A percentile compares a stretch with the other conserved stretches of the same genome.
Conservation (phyloP, 345 rosid species). For the Diplotaxis tenuifolia region DNA sequence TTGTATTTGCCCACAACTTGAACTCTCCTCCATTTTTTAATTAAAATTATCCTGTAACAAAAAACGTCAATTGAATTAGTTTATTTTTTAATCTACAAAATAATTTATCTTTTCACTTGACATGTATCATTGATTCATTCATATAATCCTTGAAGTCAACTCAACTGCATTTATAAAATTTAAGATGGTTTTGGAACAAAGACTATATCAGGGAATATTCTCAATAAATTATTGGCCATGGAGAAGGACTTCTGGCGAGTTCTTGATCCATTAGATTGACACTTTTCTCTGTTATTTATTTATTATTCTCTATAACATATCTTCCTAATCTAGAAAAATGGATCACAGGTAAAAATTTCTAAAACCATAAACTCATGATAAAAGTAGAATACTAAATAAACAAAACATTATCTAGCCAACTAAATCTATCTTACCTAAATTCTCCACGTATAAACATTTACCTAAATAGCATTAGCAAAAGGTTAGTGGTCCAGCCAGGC, state of each 20-base stretch:
- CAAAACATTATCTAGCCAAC: not conserved
- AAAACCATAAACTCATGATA: not conserved
- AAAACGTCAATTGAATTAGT: not conserved
- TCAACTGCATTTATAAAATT: not conserved
- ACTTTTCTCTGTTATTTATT: not conserved
- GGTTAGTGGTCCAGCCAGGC: constrained; percentile 16
- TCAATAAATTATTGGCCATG: constrained; percentile 4
- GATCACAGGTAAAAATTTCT: not conserved
- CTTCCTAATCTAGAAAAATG: not conserved
- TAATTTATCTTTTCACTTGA: not conserved
- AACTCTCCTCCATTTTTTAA: constrained; percentile 36
- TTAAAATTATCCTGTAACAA: not conserved
- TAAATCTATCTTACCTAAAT: constrained; percentile 27
- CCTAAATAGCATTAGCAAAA: constrained; percentile 17
- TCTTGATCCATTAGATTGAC: constrained; percentile 2
- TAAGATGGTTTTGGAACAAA: not conserved
- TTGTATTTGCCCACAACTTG: constrained; percentile 2
- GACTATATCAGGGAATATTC: not conserved
- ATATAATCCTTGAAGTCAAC: not conserved
- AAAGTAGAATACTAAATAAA: not conserved
- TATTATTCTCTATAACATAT: not conserved
- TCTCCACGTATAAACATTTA: constrained; percentile 18
- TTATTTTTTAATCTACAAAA: not conserved
- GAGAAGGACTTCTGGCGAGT: constrained; percentile 11
- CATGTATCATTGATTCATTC: constrained; percentile 7